Conservation (phyloP, 371 early-diverging fungal genomes). For the Apophysomyces ossiformis region DNA sequence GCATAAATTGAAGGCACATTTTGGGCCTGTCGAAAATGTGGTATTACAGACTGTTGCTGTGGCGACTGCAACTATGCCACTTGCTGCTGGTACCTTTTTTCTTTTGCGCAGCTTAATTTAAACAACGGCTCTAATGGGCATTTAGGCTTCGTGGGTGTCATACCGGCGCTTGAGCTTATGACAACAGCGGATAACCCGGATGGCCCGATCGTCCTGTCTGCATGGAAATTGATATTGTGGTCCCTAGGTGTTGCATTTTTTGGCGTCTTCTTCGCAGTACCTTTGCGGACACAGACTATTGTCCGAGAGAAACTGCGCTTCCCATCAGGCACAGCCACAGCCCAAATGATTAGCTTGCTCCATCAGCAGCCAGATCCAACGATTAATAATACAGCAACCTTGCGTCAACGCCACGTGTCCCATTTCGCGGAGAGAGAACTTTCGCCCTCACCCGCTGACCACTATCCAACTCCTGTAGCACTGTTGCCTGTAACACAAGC, state of each 20-base stretch:
- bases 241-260: slow-evolving; percentile 84
- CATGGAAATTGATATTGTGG: slow-evolving; percentile 72
- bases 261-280: slow-evolving; percentile 91
- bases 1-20: slow-evolving; percentile 51
- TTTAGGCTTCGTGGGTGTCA: slow-evolving; percentile 77
- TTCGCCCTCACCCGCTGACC: neutral
- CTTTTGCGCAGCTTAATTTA: neutral
- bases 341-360: slow-evolving; percentile 83
- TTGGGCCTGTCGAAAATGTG: slow-evolving; percentile 82
- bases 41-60: slow-evolving; percentile 83
- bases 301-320: slow-evolving; percentile 82
- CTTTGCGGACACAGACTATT: slow-evolving; percentile 79
- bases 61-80: slow-evolving; percentile 87
- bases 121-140: neutral
- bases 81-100: slow-evolving; percentile 64
- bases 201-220: slow-evolving; percentile 49
- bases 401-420: slow-evolving; percentile 12
- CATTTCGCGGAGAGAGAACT: neutral
- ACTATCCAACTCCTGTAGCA: slow-evolving; percentile 17
- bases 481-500: slow-evolving; percentile 15
- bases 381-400: slow-evolving; percentile 16
- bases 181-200: slow-evolving; percentile 55
- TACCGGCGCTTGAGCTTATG: slow-evolving; percentile 76
- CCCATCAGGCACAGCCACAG: slow-evolving; percentile 88
- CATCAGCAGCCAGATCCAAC: slow-evolving; percentile 55